These are phyloP conservation scores for Brassica juncea DNA, from an alignment of 345 rosid genomes.

Conservation along the genomic window DNA sequence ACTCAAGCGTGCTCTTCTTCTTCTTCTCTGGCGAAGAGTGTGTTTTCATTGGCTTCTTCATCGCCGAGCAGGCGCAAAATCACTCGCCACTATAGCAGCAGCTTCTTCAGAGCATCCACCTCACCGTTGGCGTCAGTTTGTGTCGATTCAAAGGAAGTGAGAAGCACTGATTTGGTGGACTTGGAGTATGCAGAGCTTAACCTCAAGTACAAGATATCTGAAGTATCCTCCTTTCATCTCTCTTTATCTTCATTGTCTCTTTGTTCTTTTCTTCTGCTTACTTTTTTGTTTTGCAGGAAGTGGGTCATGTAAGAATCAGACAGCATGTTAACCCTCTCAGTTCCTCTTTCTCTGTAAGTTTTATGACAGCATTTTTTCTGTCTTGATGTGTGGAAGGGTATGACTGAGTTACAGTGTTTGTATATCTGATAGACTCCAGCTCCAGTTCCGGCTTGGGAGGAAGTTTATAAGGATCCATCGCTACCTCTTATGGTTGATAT, in stretches of 20 bases:
- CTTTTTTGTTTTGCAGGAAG: constrained; percentile 47
- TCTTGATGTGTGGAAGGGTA: not conserved
- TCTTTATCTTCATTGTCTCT: not conserved
- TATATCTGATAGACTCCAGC: constrained; percentile 54
- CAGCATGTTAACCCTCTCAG: constrained; percentile 95
- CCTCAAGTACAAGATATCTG: constrained; percentile 57
- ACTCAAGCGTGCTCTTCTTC: constrained; percentile 26
- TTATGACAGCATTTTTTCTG: not conserved
- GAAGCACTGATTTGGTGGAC: constrained; percentile 68
- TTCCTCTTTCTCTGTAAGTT: constrained; percentile 70
- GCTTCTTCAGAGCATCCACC: constrained; percentile 21
- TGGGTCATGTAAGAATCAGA: constrained; percentile 81
- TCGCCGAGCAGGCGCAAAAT: not conserved
- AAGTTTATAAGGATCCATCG: constrained; percentile 73
- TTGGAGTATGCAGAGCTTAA: constrained; percentile 81
- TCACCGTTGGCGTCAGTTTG: constrained; percentile 30
- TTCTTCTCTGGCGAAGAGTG: constrained; percentile 38
- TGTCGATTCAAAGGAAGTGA: constrained; percentile 39
- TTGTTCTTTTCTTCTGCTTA: not conserved
- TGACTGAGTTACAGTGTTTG: not conserved
- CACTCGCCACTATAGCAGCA: constrained; percentile 14
- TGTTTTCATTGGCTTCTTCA: constrained; percentile 29
- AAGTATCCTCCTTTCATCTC: constrained; percentile 38
- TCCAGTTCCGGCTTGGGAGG: constrained; percentile 68
- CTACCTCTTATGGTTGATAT: constrained; percentile 93